A percentile compares a stretch with the other conserved stretches of the same genome.
Conservation (phyloP, 768 basidiomycete genomes). For the Chalciporus piperatus region DNA sequence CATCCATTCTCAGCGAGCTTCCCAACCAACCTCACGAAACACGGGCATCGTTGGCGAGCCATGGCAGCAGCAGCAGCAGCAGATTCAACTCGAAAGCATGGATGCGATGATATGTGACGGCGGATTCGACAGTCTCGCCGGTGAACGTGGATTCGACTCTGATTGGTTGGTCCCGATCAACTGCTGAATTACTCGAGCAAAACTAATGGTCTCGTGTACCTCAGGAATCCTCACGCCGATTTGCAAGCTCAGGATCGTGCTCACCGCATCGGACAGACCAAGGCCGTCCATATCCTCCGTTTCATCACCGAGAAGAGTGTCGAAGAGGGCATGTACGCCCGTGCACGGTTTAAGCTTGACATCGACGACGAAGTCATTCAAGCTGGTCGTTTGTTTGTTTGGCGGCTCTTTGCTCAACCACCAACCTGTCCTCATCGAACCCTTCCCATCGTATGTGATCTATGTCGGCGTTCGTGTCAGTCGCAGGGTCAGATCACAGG, state of each 20-base stretch:
- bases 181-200: neutral
- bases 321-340: conserved; percentile 95
- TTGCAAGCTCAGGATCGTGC: conserved; percentile 99
- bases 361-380: conserved; percentile 99
- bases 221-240: conserved; percentile 97
- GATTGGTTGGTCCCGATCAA: conserved; percentile 50
- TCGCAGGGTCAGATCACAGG: too few species aligned
- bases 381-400: conserved; percentile 97
- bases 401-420: too few species aligned
- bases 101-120: conserved; percentile 81
- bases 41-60: too few species aligned
- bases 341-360: conserved; percentile 93
- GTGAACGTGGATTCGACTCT: conserved; percentile 61
- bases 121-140: conserved; percentile 50
- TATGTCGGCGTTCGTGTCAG: too few species aligned
- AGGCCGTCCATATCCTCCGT: conserved; percentile 92
- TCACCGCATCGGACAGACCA: conserved; percentile 99
- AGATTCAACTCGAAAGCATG: conserved; percentile 76
- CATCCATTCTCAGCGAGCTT: too few species aligned
- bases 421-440: too few species aligned
- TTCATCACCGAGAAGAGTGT: conserved; percentile 98
- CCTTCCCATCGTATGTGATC: too few species aligned
- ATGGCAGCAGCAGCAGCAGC: too few species aligned
- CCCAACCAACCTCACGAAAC: too few species aligned
- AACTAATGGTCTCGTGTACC: conserved; percentile 1